These are phyloP conservation scores for Monilinia fructicola DNA, from an alignment of 2,329 filamentous ascomycete species.

Conservation along the genomic window DNA sequence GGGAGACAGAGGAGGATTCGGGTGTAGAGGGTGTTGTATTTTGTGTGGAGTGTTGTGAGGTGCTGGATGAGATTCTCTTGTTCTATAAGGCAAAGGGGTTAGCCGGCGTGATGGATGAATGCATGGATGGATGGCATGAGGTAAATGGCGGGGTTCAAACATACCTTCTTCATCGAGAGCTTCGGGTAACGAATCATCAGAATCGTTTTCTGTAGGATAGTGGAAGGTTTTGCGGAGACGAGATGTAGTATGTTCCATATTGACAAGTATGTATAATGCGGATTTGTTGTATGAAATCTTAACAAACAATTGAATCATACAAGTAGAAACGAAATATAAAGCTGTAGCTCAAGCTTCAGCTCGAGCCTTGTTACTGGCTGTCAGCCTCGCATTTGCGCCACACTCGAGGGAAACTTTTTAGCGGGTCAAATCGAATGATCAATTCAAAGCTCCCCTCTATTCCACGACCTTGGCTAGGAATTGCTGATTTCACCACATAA, in stretches of 20 bases:
- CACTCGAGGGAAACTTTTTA: conserved; percentile 10
- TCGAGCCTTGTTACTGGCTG: conserved; percentile 5
- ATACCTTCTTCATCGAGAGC: conserved; percentile 75
- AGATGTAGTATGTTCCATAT: conserved; percentile 45
- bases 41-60: conserved; percentile 56
- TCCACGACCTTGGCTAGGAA: not conserved
- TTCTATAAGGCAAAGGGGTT: conserved; percentile 44
- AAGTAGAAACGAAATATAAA: not conserved
- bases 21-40: conserved; percentile 58
- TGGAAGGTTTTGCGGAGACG: conserved; percentile 75
- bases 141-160: conserved; percentile 12
- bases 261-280: not conserved
- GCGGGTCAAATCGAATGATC: conserved; percentile 24
- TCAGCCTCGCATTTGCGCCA: conserved; percentile 27
- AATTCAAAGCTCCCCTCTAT: conserved; percentile 16
- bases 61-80: conserved; percentile 62
- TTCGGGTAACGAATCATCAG: conserved; percentile 53
- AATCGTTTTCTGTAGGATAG: conserved; percentile 64
- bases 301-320: not conserved
- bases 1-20: conserved; percentile 61
- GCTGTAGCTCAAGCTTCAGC: not conserved
- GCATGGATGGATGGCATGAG: not conserved
- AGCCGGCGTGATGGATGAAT: conserved; percentile 27
- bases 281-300: not conserved
- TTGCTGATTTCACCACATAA: conserved; percentile 1